Base-by-base conservation (phyloP, 176 grass and related monocot genomes). In the Puya raimondii region DNA sequence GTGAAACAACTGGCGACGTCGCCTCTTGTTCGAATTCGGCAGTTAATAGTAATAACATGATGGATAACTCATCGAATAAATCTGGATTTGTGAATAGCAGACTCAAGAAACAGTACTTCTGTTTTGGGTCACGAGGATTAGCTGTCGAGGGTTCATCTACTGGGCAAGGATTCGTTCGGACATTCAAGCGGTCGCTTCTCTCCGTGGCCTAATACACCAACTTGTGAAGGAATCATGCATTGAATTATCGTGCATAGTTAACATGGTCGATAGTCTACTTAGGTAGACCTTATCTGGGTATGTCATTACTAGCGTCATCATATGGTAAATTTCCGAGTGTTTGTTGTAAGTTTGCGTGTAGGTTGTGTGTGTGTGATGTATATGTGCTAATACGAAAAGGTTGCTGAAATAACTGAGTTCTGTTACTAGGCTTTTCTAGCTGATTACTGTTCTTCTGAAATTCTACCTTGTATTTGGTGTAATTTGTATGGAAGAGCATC, bases 61-160 rank as follows among this genome's bases (percentile, higher is more conserved):
- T 51, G 17, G 84, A 83, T 51, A 70, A 69, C 22, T 58, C 70
- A 3, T 23, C 79, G 1, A 75, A 65, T 22, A 84, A 68, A 75
- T 72, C 57, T 54, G 81, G 85, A 13, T 77, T 53, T 47, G 78
- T 80, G 17, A 85, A 84, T 71, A 75, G 68, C 73, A 82, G 87
- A 86, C 75, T 91, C 16, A 91, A 93, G 65, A 91, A 94, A 21
- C 75, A 63, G 20, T 77, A 69, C 65, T 90, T 99, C 51, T 91
- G 95, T 79, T 93, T 99, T 59, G 90, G 95, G 7, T 80, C 90
- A 6, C 95, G 88, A 78, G 90, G 87, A 1, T 82, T 88, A 17
- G 69, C 85, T 3, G 79, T 85, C 54, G 85, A 93, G 22, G 82
- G 86, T 25, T 77, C 86, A 11, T 72, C 42, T 49, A 85, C 79